phyloP scores from a whole-genome alignment of 192 early-diverging fungal species.

The Umbelopsis sp. region DNA sequence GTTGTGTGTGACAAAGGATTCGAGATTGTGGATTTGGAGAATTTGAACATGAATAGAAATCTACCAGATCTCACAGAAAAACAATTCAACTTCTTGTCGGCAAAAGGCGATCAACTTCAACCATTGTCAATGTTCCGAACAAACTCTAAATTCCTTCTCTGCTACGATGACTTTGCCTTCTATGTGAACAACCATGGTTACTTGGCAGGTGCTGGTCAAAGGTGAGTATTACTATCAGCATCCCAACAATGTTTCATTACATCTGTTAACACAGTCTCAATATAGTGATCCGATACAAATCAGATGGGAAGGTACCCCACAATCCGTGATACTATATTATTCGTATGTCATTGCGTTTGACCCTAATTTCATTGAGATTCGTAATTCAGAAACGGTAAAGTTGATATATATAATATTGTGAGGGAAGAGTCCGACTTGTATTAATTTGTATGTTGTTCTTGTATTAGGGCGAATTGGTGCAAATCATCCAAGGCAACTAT shows the following conservation, averaged over 20 bases:
- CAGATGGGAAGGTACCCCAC: constrained; percentile 84
- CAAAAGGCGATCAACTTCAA: constrained; percentile 67
- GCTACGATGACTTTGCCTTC: constrained; percentile 88
- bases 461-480: constrained; percentile 24
- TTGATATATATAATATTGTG: not conserved
- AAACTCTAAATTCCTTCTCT: constrained; percentile 76
- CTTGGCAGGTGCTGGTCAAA: not conserved
- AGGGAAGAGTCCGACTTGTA: not conserved
- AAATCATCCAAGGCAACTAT: constrained; percentile 21
- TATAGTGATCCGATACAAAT: constrained; percentile 40
- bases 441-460: not conserved
- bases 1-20: constrained; percentile 91
- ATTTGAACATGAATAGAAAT: constrained; percentile 73
- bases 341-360: constrained; percentile 95
- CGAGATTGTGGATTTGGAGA: constrained; percentile 88
- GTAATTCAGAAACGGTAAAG: constrained; percentile 73
- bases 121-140: constrained; percentile 85
- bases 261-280: not conserved
- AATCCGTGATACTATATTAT: constrained; percentile 69
- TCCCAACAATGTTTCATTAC: not conserved
- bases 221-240: not conserved
- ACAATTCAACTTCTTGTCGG: constrained; percentile 74
- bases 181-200: constrained; percentile 74
- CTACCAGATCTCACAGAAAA: constrained; percentile 79
- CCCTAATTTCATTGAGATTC: constrained; percentile 86